Base-by-base conservation (phyloP, 768 basidiomycete species). In the Leccinum rimulosum region DNA sequence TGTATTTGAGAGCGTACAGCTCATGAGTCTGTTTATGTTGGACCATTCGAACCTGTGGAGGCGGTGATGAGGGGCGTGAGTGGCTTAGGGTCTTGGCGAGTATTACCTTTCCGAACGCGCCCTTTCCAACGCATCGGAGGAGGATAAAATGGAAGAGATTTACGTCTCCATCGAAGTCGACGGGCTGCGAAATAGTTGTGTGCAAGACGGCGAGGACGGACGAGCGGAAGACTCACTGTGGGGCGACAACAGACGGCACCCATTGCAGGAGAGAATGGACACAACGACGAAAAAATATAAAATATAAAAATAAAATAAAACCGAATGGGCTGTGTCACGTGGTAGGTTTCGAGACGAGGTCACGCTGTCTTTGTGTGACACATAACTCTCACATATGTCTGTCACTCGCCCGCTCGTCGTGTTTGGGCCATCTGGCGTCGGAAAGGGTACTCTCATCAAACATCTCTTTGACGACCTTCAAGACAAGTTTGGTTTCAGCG, bases 11-110 rank as follows among this genome's bases (percentile, higher is more conserved):
- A 6, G 97, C 97, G 68, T 95, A 98, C 49, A 99, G 82, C 17
- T 94, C 90, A 62, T 93, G 89, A n/a, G 94, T 91, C 74, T 98
- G 93, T 72, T 98, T 99, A 79, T 98, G 97, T 75, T 99, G 96
- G 7, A 99, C 97, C 60, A 99, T 96, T 48, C 97, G 90, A 77
- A 99, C 96, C 96, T 98, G 64, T 45, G 57, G 22, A n/a, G 50
- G 45, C 25, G 17, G 19, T 30, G 9, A 25, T 25, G 25, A 25
- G 25, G 25, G 57, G 66, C 19, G 68, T 58, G 2, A 6, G 6
- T 3, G 35, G 52, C 64, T 30, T 48, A 56, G 28, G 33, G 55
- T 52, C 10, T 40, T n/a, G 38, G 30, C 25, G 30, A 51, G 17
- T 14, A 10, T 55, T 35, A 95, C 96, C 86, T 99, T 98, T 71